phyloP scores from a whole-genome alignment of 441 rosid genomes.

The Adansonia rubrostipa region DNA sequence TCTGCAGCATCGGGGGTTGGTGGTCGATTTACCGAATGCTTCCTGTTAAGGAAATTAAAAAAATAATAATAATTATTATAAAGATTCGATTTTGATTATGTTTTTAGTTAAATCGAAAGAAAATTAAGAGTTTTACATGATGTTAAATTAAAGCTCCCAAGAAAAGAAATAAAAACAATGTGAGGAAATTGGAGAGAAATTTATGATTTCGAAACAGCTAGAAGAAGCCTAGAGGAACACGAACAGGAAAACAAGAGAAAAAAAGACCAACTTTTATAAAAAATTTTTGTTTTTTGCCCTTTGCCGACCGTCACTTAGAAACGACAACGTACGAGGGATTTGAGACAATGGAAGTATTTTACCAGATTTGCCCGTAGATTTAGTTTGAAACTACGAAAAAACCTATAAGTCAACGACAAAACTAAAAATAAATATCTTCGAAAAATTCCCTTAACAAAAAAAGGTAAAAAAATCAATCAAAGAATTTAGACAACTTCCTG shows the following conservation, averaged over 20 bases:
- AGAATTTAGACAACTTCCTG: not conserved
- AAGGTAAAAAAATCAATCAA: not conserved
- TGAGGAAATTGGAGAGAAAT: not conserved
- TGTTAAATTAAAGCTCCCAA: not conserved
- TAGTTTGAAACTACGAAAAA: not conserved
- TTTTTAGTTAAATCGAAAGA: not conserved
- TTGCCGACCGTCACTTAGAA: not conserved
- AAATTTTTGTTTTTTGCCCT: not conserved
- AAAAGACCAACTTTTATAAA: not conserved
- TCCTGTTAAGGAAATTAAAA: slow-evolving; percentile 43
- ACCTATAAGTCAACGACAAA: slow-evolving; percentile 29
- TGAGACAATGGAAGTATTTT: not conserved
- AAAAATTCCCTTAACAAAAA: not conserved
- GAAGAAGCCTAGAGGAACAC: too few species aligned
- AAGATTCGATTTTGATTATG: not conserved
- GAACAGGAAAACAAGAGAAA: not conserved
- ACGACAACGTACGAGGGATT: slow-evolving; percentile 26
- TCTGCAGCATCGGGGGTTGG: slow-evolving; percentile 66
- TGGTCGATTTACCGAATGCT: slow-evolving; percentile 73
- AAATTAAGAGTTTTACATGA: not conserved
- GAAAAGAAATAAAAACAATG: not conserved
- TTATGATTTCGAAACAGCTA: not conserved
- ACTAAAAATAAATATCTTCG: slow-evolving; percentile 38
- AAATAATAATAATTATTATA: not conserved
- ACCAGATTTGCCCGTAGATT: not conserved